These are phyloP conservation scores for Phytophthora foliorum DNA, from an alignment of 352 stramenopile species.

Conservation along the genomic window DNA sequence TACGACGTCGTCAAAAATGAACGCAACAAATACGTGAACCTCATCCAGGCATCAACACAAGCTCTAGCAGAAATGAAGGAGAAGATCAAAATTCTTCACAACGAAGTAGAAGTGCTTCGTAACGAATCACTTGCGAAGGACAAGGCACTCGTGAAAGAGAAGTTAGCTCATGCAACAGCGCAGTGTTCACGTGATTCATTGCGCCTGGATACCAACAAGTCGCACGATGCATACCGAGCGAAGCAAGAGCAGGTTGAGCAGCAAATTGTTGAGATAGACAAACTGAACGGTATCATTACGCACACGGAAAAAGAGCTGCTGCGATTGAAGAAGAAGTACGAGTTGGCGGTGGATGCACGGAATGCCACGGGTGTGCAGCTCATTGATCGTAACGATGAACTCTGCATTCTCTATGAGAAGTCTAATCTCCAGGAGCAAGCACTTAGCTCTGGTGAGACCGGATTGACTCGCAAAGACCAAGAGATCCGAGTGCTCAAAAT, in stretches of 20 bases:
- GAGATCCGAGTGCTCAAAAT: slow-evolving; percentile 83
- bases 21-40: slow-evolving; percentile 96
- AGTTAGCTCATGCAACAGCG: slow-evolving; percentile 82
- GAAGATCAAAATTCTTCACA: slow-evolving; percentile 96
- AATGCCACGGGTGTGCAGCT: slow-evolving; percentile 93
- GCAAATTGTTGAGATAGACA: slow-evolving; percentile 97
- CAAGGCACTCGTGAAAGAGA: slow-evolving; percentile 93
- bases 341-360: slow-evolving; percentile 87
- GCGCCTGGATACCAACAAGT: slow-evolving; percentile 93
- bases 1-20: slow-evolving; percentile 98
- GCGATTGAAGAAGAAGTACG: slow-evolving; percentile 93
- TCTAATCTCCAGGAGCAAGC: slow-evolving; percentile 91
- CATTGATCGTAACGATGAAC: slow-evolving; percentile 96
- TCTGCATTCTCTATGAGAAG: slow-evolving; percentile 97
- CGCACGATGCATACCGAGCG: slow-evolving; percentile 87
- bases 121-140: slow-evolving; percentile 95
- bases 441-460: slow-evolving; percentile 83
- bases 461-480: slow-evolving; percentile 83
- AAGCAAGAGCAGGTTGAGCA: slow-evolving; percentile 95
- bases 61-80: slow-evolving; percentile 96
- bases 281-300: slow-evolving; percentile 95
- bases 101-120: slow-evolving; percentile 95
- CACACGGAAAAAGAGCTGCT: slow-evolving; percentile 92
- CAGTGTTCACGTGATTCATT: slow-evolving; percentile 92
- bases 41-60: slow-evolving; percentile 93